Conservation (phyloP, 805 yeast genomes). For the Candida adriatica region DNA sequence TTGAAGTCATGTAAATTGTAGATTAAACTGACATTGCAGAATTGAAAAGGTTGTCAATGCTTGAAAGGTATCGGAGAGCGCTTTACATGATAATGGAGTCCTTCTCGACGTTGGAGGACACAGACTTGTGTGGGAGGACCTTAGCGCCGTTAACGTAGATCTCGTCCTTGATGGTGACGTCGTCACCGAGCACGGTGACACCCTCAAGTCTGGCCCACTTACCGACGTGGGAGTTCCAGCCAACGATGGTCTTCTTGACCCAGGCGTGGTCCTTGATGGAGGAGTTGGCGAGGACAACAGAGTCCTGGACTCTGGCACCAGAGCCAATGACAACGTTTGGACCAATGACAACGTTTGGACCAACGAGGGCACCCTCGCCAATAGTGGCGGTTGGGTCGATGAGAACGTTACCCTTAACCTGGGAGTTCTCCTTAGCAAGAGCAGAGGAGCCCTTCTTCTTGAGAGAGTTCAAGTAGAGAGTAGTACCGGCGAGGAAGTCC, state of each 20-base stretch:
- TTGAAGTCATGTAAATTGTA: too few relatives aligned
- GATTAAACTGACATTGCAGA: too few relatives aligned
- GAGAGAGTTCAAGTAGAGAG: slow-evolving; percentile 81
- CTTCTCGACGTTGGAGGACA: slow-evolving; percentile 92
- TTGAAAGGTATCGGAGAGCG: not conserved
- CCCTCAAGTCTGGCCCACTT: slow-evolving; percentile 99
- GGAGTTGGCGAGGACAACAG: slow-evolving; percentile 88
- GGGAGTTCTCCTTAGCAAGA: slow-evolving; percentile 52
- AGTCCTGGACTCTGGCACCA: slow-evolving; percentile 97
- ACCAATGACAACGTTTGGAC: slow-evolving; percentile 97
- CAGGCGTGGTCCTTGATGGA: slow-evolving; percentile 94
- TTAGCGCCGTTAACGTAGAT: slow-evolving; percentile 99
- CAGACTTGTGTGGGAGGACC: slow-evolving; percentile 97
- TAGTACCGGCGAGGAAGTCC: slow-evolving; percentile 96
- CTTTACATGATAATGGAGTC: slow-evolving; percentile 95
- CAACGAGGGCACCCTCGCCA: slow-evolving; percentile 88
- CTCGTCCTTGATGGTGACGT: slow-evolving; percentile 97
- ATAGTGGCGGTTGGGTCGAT: slow-evolving; percentile 94
- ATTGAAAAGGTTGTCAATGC: too few relatives aligned
- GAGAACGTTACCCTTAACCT: slow-evolving; percentile 83
- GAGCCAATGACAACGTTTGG: slow-evolving; percentile 94
- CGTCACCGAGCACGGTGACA: slow-evolving; percentile 97
- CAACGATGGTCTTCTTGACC: slow-evolving; percentile 96
- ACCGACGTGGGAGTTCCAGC: slow-evolving; percentile 98
- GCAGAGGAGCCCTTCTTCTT: slow-evolving; percentile 70